These are phyloP conservation scores for Saturnispora saitoi DNA, from an alignment of 805 yeast genomes.

Conservation along the genomic window DNA sequence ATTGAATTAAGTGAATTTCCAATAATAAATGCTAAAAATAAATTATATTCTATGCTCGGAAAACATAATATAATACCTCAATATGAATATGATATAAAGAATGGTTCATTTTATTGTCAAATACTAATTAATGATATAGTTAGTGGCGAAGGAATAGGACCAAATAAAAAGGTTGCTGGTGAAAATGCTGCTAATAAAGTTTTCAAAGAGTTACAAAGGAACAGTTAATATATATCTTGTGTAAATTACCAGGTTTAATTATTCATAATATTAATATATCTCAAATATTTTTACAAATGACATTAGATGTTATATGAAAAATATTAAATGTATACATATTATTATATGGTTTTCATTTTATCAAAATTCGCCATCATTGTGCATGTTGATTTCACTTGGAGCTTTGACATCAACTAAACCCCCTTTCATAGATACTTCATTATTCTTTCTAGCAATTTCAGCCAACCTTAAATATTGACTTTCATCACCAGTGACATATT, in stretches of 20 bases:
- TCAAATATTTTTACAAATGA: background rate
- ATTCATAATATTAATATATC: background rate
- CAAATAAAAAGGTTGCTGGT: slow-evolving; percentile 11
- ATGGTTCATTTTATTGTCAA: background rate
- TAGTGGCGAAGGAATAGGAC: slow-evolving; percentile 3
- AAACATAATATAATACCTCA: background rate
- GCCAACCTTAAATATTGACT: slow-evolving; percentile 72
- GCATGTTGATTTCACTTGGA: slow-evolving; percentile 54
- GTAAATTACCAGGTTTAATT: too few species aligned
- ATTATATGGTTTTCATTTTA: background rate
- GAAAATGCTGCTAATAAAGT: slow-evolving; percentile 9
- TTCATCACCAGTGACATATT: slow-evolving; percentile 90
- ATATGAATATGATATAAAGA: background rate
- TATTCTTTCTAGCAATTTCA: slow-evolving; percentile 74
- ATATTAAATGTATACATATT: background rate
- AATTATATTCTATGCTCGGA: background rate
- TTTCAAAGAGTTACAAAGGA: background rate
- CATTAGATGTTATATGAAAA: background rate
- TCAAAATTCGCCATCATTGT: slow-evolving; percentile 46
- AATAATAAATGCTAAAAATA: background rate
- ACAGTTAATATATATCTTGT: background rate
- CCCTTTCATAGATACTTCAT: slow-evolving; percentile 34
- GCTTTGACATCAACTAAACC: slow-evolving; percentile 66
- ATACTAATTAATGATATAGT: background rate
- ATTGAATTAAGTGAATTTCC: background rate